Conservation (phyloP, 495 filamentous ascomycete species). For the Penicillium canescens region DNA sequence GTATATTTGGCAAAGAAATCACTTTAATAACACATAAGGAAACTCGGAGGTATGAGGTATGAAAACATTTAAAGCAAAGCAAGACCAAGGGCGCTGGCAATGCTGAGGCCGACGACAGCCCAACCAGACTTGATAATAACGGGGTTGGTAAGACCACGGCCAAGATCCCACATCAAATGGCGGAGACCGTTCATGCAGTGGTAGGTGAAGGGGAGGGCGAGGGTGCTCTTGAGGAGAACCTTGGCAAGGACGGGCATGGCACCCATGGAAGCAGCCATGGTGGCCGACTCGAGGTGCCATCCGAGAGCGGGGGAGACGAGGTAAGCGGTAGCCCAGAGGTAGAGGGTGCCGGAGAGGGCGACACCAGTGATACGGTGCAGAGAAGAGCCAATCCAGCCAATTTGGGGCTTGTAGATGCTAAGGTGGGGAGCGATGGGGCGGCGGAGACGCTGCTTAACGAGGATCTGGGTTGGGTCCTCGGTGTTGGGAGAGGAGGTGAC, state of each 20-base stretch:
- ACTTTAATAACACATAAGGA: constrained; percentile 43
- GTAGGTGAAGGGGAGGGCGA: constrained; percentile 84
- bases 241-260: constrained; percentile 69
- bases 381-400: constrained; percentile 76
- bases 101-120: constrained; percentile 67
- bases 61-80: constrained; percentile 50
- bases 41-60: constrained; percentile 25
- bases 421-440: constrained; percentile 91
- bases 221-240: constrained; percentile 66
- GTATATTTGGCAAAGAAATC: constrained; percentile 28
- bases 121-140: constrained; percentile 75
- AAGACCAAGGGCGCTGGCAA: constrained; percentile 61
- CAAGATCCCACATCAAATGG: constrained; percentile 86
- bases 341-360: constrained; percentile 70
- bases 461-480: constrained; percentile 66
- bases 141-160: constrained; percentile 64
- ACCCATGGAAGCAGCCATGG: constrained; percentile 75
- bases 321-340: constrained; percentile 83
- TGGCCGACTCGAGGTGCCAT: constrained; percentile 80
- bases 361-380: constrained; percentile 82
- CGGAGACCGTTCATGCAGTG: constrained; percentile 86
- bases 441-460: constrained; percentile 76
- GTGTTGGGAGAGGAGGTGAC: constrained; percentile 60
- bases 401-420: constrained; percentile 81
- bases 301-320: constrained; percentile 78